These are phyloP conservation scores for Populus trichocarpa DNA, from an alignment of 441 rosid species.

Conservation along the genomic window DNA sequence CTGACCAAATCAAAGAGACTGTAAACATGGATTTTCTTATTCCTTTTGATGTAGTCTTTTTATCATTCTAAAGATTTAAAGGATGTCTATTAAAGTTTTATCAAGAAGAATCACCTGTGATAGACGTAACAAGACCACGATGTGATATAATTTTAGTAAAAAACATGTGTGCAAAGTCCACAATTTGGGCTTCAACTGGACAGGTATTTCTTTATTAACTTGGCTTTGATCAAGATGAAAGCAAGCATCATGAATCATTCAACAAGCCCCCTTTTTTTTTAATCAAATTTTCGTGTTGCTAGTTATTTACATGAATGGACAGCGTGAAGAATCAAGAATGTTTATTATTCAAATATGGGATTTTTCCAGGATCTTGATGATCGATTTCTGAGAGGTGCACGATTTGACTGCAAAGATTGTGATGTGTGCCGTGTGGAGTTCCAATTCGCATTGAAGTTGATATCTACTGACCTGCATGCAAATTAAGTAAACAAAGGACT, in stretches of 20 bases:
- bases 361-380: background rate
- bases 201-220: background rate
- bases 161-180: background rate
- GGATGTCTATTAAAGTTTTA: background rate
- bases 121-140: no score
- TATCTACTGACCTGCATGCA: background rate
- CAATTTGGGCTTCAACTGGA: background rate
- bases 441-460: background rate
- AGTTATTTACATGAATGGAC: background rate
- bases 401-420: constrained; percentile 3
- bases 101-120: background rate
- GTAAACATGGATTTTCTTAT: background rate
- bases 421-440: background rate
- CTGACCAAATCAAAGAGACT: background rate
- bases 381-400: constrained; percentile 4
- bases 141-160: no score
- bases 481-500: background rate
- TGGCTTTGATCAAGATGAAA: no score
- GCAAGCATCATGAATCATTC: background rate
- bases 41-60: background rate
- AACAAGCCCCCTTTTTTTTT: background rate
- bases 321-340: background rate
- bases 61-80: background rate
- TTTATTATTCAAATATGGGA: background rate
- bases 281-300: background rate